Base-by-base conservation (phyloP, 352 stramenopile genomes). In the Pythium guiyangense region DNA sequence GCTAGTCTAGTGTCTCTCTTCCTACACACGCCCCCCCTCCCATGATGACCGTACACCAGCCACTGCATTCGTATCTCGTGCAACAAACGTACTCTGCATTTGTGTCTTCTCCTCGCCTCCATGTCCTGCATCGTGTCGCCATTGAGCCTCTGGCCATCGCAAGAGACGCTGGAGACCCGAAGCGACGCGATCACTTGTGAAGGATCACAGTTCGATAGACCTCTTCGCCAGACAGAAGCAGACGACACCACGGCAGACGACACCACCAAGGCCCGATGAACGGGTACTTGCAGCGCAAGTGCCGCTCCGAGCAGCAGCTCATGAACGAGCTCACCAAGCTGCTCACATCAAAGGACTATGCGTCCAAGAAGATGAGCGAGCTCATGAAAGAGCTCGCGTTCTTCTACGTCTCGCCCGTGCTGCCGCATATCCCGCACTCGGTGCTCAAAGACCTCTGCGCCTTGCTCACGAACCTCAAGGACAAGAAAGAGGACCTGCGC, bases 401-500 rank as follows among this genome's bases (percentile, higher is more conserved):
- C 49, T 90, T 86, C 59, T 88, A 91, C 63, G 84, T 82, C 20
- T 86, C 79, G 43, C 67, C 77, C 11, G 66, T 70, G 35, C 73
- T 71, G 14, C 64, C 59, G 51, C 62, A 57, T 60, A 64, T 79
- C 51, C 74, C 74, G 59, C 75, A 90, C 67, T 81, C 78, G 62
- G 75, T 91, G 20, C 70, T 90, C 42, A 79, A 73, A 26, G 83
- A 88, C 34, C 61, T 92, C 52, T 73, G 70, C 60, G 64, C 74
- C 34, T 66, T 90, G 45, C 65, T 92, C n/a, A 73, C 63, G 15
- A 63, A 77, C 37, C 78, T 92, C 51, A 86, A 89, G 58, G 79
- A 92, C 71, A 90, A 88, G 67, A 92, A 90, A 49, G 81, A 92
- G 45, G 80, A 93, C 52, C 68, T 88, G 27, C 77, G 79, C 22